These are phyloP conservation scores for Ogataea allantospora DNA, from an alignment of 805 yeast species.

Conservation along the genomic window DNA sequence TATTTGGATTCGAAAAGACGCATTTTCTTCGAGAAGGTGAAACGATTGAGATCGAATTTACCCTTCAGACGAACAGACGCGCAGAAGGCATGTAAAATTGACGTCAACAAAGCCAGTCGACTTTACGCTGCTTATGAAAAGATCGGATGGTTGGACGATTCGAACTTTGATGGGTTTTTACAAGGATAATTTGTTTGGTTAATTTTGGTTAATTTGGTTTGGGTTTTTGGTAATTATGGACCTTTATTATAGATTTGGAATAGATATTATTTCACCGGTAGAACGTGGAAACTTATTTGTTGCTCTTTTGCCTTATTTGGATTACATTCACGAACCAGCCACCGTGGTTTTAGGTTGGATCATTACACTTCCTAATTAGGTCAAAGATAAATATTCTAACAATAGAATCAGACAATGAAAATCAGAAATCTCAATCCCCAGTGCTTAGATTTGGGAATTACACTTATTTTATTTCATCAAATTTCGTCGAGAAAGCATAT, in stretches of 20 bases:
- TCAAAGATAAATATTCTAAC: conserved; percentile 5
- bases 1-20: conserved; percentile 81
- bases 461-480: conserved; percentile 5
- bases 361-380: conserved; percentile 1
- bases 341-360: conserved; percentile 1
- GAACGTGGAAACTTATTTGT: no score
- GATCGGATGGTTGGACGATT: conserved; percentile 89
- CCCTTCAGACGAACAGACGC: conserved; percentile 97
- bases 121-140: conserved; percentile 86
- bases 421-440: conserved; percentile 1
- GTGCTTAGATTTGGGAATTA: conserved; percentile 4
- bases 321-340: conserved; percentile 3
- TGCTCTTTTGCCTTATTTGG: conserved; percentile 6
- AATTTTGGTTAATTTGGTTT: neutral
- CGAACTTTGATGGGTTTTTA: conserved; percentile 45
- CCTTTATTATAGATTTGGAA: conserved; percentile 1
- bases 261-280: conserved; percentile 2
- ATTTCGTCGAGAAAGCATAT: neutral
- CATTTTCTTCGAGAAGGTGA: conserved; percentile 84
- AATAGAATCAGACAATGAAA: conserved; percentile 6
- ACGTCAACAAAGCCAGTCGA: conserved; percentile 93
- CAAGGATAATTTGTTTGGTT: conserved; percentile 10
- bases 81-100: conserved; percentile 95
- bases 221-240: neutral
- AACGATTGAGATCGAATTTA: conserved; percentile 61